Conservation (phyloP, 192 early-diverging fungal species). For the Obelidium mucronatum region DNA sequence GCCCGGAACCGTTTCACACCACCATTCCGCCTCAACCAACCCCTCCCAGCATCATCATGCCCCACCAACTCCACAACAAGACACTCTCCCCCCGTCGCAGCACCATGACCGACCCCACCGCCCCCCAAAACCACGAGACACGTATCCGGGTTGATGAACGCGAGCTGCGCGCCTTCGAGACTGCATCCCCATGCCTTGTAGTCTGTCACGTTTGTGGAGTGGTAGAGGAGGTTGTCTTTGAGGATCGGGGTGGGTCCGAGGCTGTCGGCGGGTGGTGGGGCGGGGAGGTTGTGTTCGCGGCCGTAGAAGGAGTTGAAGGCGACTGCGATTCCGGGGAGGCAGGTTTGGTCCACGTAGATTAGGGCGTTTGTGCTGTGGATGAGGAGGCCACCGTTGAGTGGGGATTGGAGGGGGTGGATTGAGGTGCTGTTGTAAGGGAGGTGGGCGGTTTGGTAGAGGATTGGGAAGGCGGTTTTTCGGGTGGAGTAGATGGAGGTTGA, state of each 20-base stretch:
- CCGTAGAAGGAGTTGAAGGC: conserved; percentile 79
- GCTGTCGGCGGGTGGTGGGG: conserved; percentile 41
- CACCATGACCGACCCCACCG: background rate
- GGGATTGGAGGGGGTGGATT: conserved; percentile 78
- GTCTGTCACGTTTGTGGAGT: conserved; percentile 45
- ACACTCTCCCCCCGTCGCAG: conserved; percentile 62
- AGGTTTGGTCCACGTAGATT: conserved; percentile 84
- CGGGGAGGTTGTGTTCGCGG: conserved; percentile 44
- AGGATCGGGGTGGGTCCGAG: conserved; percentile 30
- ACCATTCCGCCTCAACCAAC: conserved; percentile 70
- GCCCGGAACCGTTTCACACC: conserved; percentile 77
- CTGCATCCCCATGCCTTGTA: conserved; percentile 68
- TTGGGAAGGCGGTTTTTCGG: conserved; percentile 72
- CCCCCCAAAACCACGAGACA: conserved; percentile 74
- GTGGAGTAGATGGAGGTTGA: background rate
- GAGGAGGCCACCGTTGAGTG: conserved; percentile 82
- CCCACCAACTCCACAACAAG: conserved; percentile 73
- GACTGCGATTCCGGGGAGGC: conserved; percentile 74
- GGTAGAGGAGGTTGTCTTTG: conserved; percentile 55
- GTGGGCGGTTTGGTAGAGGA: conserved; percentile 76
- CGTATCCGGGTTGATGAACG: conserved; percentile 74
- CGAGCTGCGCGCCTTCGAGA: conserved; percentile 71
- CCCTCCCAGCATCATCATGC: conserved; percentile 59
- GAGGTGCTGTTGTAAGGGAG: conserved; percentile 85
- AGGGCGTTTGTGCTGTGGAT: conserved; percentile 81